Base-by-base conservation (phyloP, 2,329 filamentous ascomycete genomes). In the Hyphodiscus sp. region DNA sequence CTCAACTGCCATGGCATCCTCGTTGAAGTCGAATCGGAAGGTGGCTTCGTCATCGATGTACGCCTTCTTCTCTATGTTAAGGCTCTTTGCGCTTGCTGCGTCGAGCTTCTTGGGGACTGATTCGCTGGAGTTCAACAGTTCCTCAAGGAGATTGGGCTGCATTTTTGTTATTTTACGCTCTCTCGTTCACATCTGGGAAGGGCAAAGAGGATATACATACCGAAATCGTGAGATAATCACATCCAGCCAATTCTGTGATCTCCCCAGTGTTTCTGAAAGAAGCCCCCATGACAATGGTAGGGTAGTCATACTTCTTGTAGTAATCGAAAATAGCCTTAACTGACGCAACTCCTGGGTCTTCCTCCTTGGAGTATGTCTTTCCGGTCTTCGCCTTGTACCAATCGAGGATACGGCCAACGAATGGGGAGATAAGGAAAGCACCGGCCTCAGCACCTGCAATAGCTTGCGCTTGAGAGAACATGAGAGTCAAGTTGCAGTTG, bases 231-330 rank as follows among this genome's bases (percentile, higher is more conserved):
- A 99, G 81, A 82, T 99, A 99, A 76, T 99, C 94, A 73, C 91
- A 96, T 70, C 94, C 94, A 71, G 92, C 92, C 59, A 99, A 84
- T 81, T 99, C 94, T 47, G 90, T 97, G 75, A 99, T 95, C 80
- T 99, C 94, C 69, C 94, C 94, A 60, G 78, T 78, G 80, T 87
- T 97, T 73, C 94, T 86, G 90, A 99, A 99, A 42, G 91, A 96
- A 65, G 94, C 94, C 70, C 94, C 94, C 94, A 99, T 99, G 76
- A 99, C 94, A 67, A 97, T 96, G 74, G 94, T 99, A 68, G 95
- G 96, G 86, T 99, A 96, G 74, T 88, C 90, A 74, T 79, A 89
- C 83, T 97, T 97, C 89, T 99, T 99, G 87, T 99, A 99, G 89
- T 99, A 99, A 84, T 99, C 94, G 85, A 87, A 99, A 79, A 99